Conservation (phyloP, 1,284 basidiomycete species). For the Apiotrichum mycotoxinovorans region DNA sequence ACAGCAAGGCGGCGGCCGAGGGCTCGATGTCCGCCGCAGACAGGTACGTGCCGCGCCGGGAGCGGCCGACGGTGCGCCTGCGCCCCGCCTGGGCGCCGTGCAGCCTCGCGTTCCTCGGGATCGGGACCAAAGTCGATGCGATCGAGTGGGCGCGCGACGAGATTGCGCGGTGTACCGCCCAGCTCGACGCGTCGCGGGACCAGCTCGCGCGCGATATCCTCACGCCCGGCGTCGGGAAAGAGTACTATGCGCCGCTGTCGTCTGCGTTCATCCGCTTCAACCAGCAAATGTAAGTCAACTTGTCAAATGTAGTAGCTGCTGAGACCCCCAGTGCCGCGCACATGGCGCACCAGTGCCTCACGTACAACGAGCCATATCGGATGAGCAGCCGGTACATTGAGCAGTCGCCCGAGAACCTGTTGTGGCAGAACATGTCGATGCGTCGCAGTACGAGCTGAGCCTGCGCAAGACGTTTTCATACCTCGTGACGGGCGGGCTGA, state of each 20-base stretch:
- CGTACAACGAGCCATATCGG: slow-evolving; percentile 66
- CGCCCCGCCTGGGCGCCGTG: slow-evolving; percentile 59
- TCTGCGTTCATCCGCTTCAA: slow-evolving; percentile 92
- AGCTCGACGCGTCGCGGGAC: slow-evolving; percentile 41
- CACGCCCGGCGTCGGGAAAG: slow-evolving; percentile 38
- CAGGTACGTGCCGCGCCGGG: slow-evolving; percentile 62
- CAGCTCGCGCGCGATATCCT: slow-evolving; percentile 51
- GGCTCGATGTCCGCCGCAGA: slow-evolving; percentile 45
- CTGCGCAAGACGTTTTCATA: slow-evolving; percentile 55
- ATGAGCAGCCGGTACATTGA: slow-evolving; percentile 67
- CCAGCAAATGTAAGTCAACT: slow-evolving; percentile 62
- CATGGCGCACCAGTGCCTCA: slow-evolving; percentile 66
- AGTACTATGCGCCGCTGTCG: slow-evolving; percentile 61
- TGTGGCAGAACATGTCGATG: slow-evolving; percentile 63
- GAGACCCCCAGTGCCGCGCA: not conserved
- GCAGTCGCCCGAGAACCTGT: slow-evolving; percentile 66
- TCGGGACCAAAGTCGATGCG: slow-evolving; percentile 74
- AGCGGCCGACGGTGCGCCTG: slow-evolving; percentile 78
- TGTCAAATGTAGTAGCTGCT: slow-evolving; percentile 62
- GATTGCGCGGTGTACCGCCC: slow-evolving; percentile 35
- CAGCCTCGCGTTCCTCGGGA: slow-evolving; percentile 60
- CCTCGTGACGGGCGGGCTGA: slow-evolving; percentile 58
- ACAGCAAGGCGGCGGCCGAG: slow-evolving; percentile 2
- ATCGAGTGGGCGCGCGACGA: slow-evolving; percentile 72
- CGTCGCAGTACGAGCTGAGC: slow-evolving; percentile 72